Base-by-base conservation (phyloP, 306 rosid species). In the Castanea sativa region DNA sequence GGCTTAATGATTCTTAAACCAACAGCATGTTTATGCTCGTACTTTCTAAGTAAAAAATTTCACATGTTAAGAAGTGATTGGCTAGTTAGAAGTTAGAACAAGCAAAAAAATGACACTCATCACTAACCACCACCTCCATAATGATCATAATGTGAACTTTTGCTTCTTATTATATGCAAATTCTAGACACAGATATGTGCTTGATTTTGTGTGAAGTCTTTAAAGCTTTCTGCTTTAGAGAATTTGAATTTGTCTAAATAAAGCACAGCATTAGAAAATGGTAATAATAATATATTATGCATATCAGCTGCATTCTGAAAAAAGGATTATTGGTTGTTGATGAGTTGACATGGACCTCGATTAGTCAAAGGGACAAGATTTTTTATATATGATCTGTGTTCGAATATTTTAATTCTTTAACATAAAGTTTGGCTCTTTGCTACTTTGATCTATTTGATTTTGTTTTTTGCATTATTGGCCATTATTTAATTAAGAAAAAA, bases 1-100 rank as follows among this genome's bases (percentile, higher is more conserved):
- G 43, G 84, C 75, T 80, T 75, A 33, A 68, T 21, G 76, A 64
- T 53, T 52, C 59, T 55, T 79, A 63, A n/a, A 74, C 81, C 84
- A 80, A 88, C 91, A 83, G 65, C 63, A 81, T 55, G 63, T 59
- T 74, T 30, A 59, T 79, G 58, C 45, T 29, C 12, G 56, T 35
- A 63, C 29, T 80, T 71, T 73, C 70, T 77, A 74, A 55, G 61
- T 75, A 21, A 51, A 69, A 19, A 67, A 6, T 14, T 80, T 71
- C 65, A 43, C 80, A 41, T 35, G 80, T 80, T 72, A 15, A 55
- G 15, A 32, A 55, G 14, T 21, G 60, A 78, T 84, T 80, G 83
- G 86, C 81, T 43, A 29, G 30, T 69, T 70, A 20, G 45, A 60
- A 29, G 30, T 69, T 70, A 20, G 45, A 60, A 25, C 21, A 19